Evolutionary conservation across 805 yeast species (phyloP), one percentile per base, ranked within the genome.

Genomic region (Yarrowia sp.): DNA sequence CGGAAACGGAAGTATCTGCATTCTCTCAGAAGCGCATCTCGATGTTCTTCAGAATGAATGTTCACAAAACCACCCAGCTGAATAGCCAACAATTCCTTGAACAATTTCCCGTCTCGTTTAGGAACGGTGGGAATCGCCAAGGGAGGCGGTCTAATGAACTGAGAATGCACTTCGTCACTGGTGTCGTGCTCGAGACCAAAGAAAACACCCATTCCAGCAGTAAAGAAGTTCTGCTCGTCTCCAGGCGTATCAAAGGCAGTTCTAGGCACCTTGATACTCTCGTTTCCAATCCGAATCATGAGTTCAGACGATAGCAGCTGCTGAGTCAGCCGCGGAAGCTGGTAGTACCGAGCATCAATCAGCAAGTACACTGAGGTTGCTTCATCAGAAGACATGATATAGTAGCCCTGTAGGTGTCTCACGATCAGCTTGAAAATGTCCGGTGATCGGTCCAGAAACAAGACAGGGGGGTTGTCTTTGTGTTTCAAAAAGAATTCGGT

Each of bases 131-230:
- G 80, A 0, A 90, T 89, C 10, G 85, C 82, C 68, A 86, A 83
- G 0, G 95, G 91, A 3, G 97, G 96, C 0, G 97, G 97, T 44
- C 97, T 78, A 2, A 89, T 76, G 71, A 87, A 76, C 43, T 83
- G 80, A 64, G 78, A 79, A 19, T 47, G 53, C 3, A 9, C 75
- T 71, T 15, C 71, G 39, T 70, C 67, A 66, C 77, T 77, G 12
- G 80, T 71, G 19, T 80, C 79, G 30, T 83, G 80, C 12, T 86
- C 83, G 69, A 86, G 87, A 2, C 79, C 75, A 69, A 85, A 79
- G 20, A 87, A 75, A 1, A 86, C 79, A 40, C 85, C 84, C 72
- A 81, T 83, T 2, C 89, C 84, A 43, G 91, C 79, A 12, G 89
- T 83, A 78, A 92, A 90, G 76, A 82, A 92, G 76, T 92, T 92